A percentile compares a stretch with the other conserved stretches of the same genome.
Evolutionary conservation across 192 early-diverging fungal genomes (phyloP).

Genomic region (Entomortierella parvispora): DNA sequence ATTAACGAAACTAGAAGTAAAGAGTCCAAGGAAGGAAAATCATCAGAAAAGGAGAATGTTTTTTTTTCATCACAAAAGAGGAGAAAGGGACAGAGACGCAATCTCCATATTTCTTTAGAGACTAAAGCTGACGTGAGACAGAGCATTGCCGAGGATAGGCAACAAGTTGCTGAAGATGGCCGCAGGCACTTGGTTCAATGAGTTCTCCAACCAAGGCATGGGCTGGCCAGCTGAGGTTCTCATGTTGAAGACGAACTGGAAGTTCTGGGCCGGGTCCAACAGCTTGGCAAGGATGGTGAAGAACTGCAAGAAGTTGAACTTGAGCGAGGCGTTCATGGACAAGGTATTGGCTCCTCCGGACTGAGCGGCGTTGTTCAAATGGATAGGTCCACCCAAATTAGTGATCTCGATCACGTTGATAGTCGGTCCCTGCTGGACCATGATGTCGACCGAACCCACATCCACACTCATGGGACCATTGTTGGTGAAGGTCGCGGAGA

Average conservation of each 20-base stretch:
- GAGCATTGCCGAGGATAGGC: constrained; percentile 23
- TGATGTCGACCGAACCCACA: constrained; percentile 18
- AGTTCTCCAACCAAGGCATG: constrained; percentile 36
- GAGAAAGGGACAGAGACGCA: neutral
- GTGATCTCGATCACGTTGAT: constrained; percentile 17
- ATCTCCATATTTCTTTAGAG: constrained; percentile 6
- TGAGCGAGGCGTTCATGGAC: constrained; percentile 21
- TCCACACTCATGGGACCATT: constrained; percentile 18
- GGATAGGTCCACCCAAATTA: constrained; percentile 23
- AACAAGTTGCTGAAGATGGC: constrained; percentile 17
- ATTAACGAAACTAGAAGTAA: too few relatives aligned
- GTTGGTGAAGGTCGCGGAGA: constrained; percentile 14
- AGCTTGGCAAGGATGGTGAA: constrained; percentile 9
- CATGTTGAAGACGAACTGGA: constrained; percentile 27
- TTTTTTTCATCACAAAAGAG: neutral
- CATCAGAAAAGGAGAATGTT: too few relatives aligned
- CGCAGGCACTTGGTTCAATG: constrained; percentile 15
- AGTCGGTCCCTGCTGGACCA: constrained; percentile 12
- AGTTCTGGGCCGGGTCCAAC: constrained; percentile 18
- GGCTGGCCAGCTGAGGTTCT: constrained; percentile 11
- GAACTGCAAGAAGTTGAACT: constrained; percentile 36
- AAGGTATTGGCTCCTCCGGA: constrained; percentile 10
- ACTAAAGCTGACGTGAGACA: constrained; percentile 20
- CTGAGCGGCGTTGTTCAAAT: constrained; percentile 24
- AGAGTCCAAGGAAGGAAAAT: too few relatives aligned